A percentile compares a stretch with the other conserved stretches of the same genome.
phyloP scores from a whole-genome alignment of 1,139 yeast genomes.

The Candida frijolesensis region DNA sequence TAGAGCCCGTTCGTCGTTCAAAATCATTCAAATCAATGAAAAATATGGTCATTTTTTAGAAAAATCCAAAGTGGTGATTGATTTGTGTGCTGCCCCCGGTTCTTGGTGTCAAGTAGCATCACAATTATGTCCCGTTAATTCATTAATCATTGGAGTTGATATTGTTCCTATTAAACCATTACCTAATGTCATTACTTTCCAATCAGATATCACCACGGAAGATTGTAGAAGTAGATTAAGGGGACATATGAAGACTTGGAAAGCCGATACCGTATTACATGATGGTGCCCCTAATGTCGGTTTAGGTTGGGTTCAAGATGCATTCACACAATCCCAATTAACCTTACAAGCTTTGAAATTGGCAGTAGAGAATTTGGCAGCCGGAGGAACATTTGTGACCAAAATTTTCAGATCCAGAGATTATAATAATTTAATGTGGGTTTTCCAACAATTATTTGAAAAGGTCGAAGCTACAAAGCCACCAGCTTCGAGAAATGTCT shows the following conservation, averaged over 20 bases:
- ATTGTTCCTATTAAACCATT: conserved; percentile 94
- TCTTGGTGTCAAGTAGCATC: conserved; percentile 99
- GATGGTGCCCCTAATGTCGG: conserved; percentile 99
- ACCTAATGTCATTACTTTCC: conserved; percentile 92
- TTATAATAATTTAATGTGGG: conserved; percentile 96
- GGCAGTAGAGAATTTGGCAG: conserved; percentile 90
- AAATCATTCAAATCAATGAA: conserved; percentile 91
- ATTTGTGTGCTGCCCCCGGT: conserved; percentile 99
- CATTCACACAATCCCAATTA: conserved; percentile 95
- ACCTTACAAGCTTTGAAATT: conserved; percentile 89
- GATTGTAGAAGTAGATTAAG: conserved; percentile 93
- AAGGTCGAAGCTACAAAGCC: conserved; percentile 99
- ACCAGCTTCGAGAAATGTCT: conserved; percentile 97
- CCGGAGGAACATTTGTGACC: conserved; percentile 97
- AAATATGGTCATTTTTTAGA: conserved; percentile 94
- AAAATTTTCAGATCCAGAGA: conserved; percentile 97
- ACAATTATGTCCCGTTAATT: conserved; percentile 86
- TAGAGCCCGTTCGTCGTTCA: conserved; percentile 98
- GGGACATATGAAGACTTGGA: conserved; percentile 98
- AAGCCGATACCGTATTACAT: conserved; percentile 95
- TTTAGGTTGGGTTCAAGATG: conserved; percentile 99
- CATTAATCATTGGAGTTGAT: conserved; percentile 96
- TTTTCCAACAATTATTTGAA: conserved; percentile 90
- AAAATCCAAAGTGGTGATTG: conserved; percentile 95
- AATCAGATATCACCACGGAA: conserved; percentile 96